These are phyloP conservation scores for Ophiosphaerella herpotricha DNA, from an alignment of 2,329 filamentous ascomycete species.

Conservation along the genomic window DNA sequence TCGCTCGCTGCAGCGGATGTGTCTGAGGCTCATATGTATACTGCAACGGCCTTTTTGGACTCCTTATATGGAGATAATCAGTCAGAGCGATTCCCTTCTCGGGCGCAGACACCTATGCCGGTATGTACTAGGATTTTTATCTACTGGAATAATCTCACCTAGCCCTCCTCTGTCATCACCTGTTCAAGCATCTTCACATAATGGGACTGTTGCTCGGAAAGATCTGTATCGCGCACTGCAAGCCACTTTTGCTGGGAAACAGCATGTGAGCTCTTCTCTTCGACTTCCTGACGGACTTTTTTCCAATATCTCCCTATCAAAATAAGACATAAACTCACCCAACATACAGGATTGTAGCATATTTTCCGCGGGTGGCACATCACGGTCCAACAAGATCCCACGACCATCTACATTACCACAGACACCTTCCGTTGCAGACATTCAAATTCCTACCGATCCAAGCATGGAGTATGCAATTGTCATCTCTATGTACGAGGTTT, in stretches of 20 bases:
- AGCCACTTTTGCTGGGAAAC: slow-evolving; percentile 19
- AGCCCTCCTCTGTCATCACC: slow-evolving; percentile 9
- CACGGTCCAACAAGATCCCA: slow-evolving; percentile 62
- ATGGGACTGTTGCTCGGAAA: slow-evolving; percentile 11
- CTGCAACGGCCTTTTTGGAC: slow-evolving; percentile 78
- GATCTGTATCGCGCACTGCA: slow-evolving; percentile 29
- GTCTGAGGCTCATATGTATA: slow-evolving; percentile 77
- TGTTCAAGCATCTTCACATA: slow-evolving; percentile 12
- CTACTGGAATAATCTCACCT: slow-evolving; percentile 9
- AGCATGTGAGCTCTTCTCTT: slow-evolving; percentile 30
- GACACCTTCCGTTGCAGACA: slow-evolving; percentile 72
- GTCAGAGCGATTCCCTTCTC: slow-evolving; percentile 55
- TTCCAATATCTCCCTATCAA: slow-evolving; percentile 30
- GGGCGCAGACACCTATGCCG: slow-evolving; percentile 54
- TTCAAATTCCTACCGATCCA: slow-evolving; percentile 69
- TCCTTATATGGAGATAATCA: slow-evolving; percentile 71
- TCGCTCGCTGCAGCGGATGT: slow-evolving; percentile 77
- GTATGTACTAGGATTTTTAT: slow-evolving; percentile 40
- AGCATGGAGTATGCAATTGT: slow-evolving; percentile 83
- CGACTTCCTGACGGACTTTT: slow-evolving; percentile 40
- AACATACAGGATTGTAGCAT: slow-evolving; percentile 59
- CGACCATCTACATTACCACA: slow-evolving; percentile 74
- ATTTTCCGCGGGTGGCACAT: slow-evolving; percentile 60
- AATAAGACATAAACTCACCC: slow-evolving; percentile 33
- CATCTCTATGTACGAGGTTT: slow-evolving; percentile 98